phyloP scores from a whole-genome alignment of 2,329 filamentous ascomycete genomes.

The Colletotrichum eremochloae region DNA sequence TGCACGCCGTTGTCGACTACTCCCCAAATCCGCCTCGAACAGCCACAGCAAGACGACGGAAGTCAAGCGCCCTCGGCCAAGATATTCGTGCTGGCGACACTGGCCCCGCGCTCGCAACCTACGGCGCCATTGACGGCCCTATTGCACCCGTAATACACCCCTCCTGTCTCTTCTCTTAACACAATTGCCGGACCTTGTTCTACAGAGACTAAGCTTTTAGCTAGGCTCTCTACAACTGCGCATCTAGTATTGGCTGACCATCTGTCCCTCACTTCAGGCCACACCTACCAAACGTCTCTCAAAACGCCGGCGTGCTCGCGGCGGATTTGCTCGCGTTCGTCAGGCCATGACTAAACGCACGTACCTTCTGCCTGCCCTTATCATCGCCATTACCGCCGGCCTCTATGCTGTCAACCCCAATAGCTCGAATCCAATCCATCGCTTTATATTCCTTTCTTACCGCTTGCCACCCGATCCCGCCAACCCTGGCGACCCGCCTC shows the following conservation, averaged over 20 bases:
- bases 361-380: constrained; percentile 75
- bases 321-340: constrained; percentile 61
- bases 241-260: constrained; percentile 11
- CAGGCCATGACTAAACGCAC: constrained; percentile 72
- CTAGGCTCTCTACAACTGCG: background rate
- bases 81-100: constrained; percentile 69
- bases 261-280: constrained; percentile 16
- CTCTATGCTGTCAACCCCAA: constrained; percentile 83
- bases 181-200: background rate
- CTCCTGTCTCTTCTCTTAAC: background rate
- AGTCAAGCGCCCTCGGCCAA: constrained; percentile 67
- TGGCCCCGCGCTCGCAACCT: constrained; percentile 67
- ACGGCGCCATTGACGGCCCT: constrained; percentile 42
- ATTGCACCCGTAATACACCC: constrained; percentile 21
- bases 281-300: constrained; percentile 58
- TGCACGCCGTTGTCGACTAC: constrained; percentile 56
- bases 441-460: constrained; percentile 93
- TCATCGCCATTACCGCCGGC: constrained; percentile 73
- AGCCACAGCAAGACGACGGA: constrained; percentile 65
- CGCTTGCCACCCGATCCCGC: constrained; percentile 68
- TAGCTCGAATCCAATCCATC: constrained; percentile 81
- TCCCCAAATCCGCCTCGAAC: constrained; percentile 47
- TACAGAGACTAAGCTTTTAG: background rate
- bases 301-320: constrained; percentile 68
- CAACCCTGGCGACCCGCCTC: constrained; percentile 61